Evolutionary conservation across 2,329 filamentous ascomycete species (phyloP).

Genomic region (Simplicillium sp.): DNA sequence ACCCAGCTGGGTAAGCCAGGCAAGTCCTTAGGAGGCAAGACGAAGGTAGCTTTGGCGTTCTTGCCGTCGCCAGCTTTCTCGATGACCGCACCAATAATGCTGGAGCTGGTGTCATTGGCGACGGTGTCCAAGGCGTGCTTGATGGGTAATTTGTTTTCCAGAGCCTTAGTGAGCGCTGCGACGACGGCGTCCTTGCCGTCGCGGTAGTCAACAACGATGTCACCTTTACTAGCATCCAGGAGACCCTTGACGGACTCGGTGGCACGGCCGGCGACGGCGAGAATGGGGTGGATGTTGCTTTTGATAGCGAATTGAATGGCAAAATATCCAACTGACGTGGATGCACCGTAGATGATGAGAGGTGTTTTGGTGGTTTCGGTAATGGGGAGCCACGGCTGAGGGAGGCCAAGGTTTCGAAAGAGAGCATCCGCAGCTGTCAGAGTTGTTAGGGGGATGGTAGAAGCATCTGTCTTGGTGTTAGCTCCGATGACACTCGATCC

Average conservation of each 20-base stretch:
- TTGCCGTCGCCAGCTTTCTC: not conserved
- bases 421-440: too few relatives aligned
- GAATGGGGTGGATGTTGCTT: slow-evolving; percentile 48
- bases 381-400: slow-evolving; percentile 35
- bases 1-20: too few relatives aligned
- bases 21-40: too few relatives aligned
- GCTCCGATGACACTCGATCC: too few relatives aligned
- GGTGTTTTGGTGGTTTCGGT: slow-evolving; percentile 6
- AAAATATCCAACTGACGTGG: slow-evolving; percentile 45
- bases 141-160: not conserved
- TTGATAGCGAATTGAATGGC: slow-evolving; percentile 42
- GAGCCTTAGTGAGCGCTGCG: slow-evolving; percentile 2
- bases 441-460: too few relatives aligned
- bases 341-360: slow-evolving; percentile 37
- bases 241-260: slow-evolving; percentile 7
- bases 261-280: slow-evolving; percentile 39
- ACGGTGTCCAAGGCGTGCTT: not conserved
- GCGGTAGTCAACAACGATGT: slow-evolving; percentile 13
- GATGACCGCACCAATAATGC: slow-evolving; percentile 4
- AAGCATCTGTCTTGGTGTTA: too few relatives aligned
- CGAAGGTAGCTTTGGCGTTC: not conserved
- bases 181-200: slow-evolving; percentile 5
- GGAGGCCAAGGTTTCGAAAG: slow-evolving; percentile 34
- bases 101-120: too few relatives aligned
- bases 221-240: slow-evolving; percentile 10